Percentiles rank a stretch among this genome's conserved stretches.
These are phyloP conservation scores for Cladosporium sp. DNA, from an alignment of 2,329 filamentous ascomycete genomes.

Conservation along the genomic window DNA sequence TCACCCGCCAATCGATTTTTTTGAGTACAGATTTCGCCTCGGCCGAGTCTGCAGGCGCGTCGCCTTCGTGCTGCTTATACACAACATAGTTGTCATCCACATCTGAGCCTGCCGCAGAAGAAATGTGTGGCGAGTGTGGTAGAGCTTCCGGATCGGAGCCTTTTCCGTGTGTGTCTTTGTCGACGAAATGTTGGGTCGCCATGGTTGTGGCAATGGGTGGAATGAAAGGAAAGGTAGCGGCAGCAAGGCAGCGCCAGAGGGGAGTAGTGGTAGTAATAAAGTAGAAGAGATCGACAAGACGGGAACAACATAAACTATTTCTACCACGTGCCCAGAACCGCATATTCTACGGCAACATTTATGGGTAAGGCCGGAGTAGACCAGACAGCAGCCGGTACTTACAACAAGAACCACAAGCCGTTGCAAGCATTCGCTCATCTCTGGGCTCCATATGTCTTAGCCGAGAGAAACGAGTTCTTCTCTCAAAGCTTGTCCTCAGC, in stretches of 20 bases:
- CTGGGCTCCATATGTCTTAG: slow-evolving; percentile 21
- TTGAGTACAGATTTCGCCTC: slow-evolving; percentile 38
- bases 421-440: slow-evolving; percentile 4
- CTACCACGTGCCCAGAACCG: slow-evolving; percentile 11
- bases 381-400: slow-evolving; percentile 1
- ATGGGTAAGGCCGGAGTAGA: slow-evolving; percentile 3
- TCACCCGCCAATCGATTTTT: slow-evolving; percentile 41
- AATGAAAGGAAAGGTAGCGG: not conserved
- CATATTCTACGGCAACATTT: slow-evolving; percentile 18
- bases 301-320: slow-evolving; percentile 1
- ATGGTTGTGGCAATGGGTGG: not conserved
- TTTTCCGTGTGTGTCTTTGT: not conserved
- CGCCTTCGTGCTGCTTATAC: slow-evolving; percentile 32
- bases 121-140: slow-evolving; percentile 24
- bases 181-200: not conserved
- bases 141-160: slow-evolving; percentile 18
- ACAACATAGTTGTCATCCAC: slow-evolving; percentile 35
- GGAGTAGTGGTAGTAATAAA: not conserved
- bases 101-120: slow-evolving; percentile 25
- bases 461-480: slow-evolving; percentile 9
- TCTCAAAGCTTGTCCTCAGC: not conserved
- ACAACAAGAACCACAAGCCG: slow-evolving; percentile 12
- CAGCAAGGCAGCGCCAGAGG: not conserved
- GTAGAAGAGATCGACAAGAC: slow-evolving; percentile 8
- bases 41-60: slow-evolving; percentile 21